phyloP scores from a whole-genome alignment of 2,329 filamentous ascomycete species.

The Neoscytalidium dimidiatum region DNA sequence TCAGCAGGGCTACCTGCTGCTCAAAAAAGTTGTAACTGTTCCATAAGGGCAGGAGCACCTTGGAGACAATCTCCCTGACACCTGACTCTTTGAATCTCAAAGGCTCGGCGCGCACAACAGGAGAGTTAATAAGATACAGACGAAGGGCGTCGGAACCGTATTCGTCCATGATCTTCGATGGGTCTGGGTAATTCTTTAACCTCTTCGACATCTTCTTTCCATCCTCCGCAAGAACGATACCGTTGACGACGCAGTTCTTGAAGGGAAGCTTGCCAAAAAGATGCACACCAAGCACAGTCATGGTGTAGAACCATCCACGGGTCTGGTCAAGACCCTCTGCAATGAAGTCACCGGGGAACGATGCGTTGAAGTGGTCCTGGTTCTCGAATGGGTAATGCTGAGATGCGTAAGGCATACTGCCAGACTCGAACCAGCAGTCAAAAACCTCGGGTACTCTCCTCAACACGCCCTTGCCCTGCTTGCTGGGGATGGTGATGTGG shows the following conservation, averaged over 20 bases:
- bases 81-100: slow-evolving; percentile 88
- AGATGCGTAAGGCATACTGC: slow-evolving; percentile 91
- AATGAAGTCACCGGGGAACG: slow-evolving; percentile 91
- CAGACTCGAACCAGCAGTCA: slow-evolving; percentile 96
- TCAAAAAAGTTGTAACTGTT: slow-evolving; percentile 98
- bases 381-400: slow-evolving; percentile 93
- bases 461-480: slow-evolving; percentile 80
- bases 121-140: slow-evolving; percentile 95
- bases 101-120: slow-evolving; percentile 88
- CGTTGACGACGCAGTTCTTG: slow-evolving; percentile 95
- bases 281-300: slow-evolving; percentile 85
- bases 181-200: slow-evolving; percentile 94
- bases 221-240: slow-evolving; percentile 89
- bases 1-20: slow-evolving; percentile 79
- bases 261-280: slow-evolving; percentile 84
- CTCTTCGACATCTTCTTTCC: slow-evolving; percentile 99
- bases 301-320: slow-evolving; percentile 94
- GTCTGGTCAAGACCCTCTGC: slow-evolving; percentile 93
- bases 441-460: slow-evolving; percentile 85
- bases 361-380: slow-evolving; percentile 73
- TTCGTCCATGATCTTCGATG: slow-evolving; percentile 75
- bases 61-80: slow-evolving; percentile 92
- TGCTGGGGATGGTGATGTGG: slow-evolving; percentile 89
- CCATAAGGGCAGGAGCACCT: slow-evolving; percentile 88
- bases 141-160: slow-evolving; percentile 92